Base-by-base conservation (phyloP, 495 filamentous ascomycete species). In the Aspergillus bridgeri region DNA sequence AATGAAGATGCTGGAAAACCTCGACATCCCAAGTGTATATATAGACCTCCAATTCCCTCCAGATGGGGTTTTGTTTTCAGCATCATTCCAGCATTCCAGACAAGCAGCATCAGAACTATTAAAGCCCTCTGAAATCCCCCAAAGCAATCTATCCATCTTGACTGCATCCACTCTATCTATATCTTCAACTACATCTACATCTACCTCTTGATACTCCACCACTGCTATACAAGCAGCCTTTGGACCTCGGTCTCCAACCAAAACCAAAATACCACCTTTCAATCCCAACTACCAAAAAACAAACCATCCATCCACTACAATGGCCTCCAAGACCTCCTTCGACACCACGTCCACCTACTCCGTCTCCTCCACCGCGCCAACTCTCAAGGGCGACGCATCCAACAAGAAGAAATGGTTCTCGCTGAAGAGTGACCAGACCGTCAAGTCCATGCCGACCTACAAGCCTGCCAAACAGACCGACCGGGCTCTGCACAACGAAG, bases 321-420 rank as follows among this genome's bases (percentile, higher is more conserved):
- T 67, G 51, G 56, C 64, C 38, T 60, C 59, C 29, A 53, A 56
- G 49, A 59, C 60, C 21, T 60, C 63, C 46, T 29, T 27, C 11
- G 63, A 65, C 54, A 47, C 63, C 7, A 57, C 68, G 21, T 72
- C 69, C 9, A 66, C 55, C 48, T 50, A 65, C 54, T 69, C 65
- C 48, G 59, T 60, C 57, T 61, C 59, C 50, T 73, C 70, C 38
- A 64, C 56, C 13, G 64, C 70, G 11, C 61, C 68, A 48, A 69
- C 70, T 2, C 56, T 73, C 17, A 73, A 69, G 48, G 64, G 58
- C 25, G 64, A 62, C 29, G 25, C 54, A 38, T 50, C 47, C 46
- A 25, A 53, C 11, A 69, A 65, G 47, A 65, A 64, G 54, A 71
- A 69, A 42, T 70, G 65, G 63, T 68, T 59, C 63, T 69, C 63